These are phyloP conservation scores for Leccinum olivaceopallidum DNA, from an alignment of 768 basidiomycete species.

Conservation along the genomic window DNA sequence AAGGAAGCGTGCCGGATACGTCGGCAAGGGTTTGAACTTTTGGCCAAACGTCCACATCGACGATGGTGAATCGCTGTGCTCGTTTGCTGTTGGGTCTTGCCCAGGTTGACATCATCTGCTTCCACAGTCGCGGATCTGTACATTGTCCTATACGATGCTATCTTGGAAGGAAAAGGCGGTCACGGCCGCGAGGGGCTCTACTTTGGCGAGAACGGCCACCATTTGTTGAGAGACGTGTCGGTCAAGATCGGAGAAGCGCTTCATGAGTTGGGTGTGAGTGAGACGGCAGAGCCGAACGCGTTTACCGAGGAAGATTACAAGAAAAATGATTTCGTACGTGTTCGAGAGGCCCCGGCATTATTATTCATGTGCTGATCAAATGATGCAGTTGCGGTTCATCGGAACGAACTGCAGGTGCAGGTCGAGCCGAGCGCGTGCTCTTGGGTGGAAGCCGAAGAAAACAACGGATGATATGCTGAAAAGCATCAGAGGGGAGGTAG, in stretches of 20 bases:
- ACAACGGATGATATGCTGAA: slow-evolving; percentile 27
- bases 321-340: slow-evolving; percentile 8
- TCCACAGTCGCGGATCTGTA: slow-evolving; percentile 41
- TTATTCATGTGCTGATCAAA: not conserved
- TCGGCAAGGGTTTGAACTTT: slow-evolving; percentile 59
- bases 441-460: slow-evolving; percentile 36
- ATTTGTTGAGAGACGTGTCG: slow-evolving; percentile 44
- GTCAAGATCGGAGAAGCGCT: slow-evolving; percentile 41
- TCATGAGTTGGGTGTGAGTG: slow-evolving; percentile 15
- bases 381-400: slow-evolving; percentile 14
- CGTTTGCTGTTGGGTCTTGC: not conserved
- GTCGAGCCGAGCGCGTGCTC: slow-evolving; percentile 20
- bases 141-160: slow-evolving; percentile 43
- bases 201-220: slow-evolving; percentile 54
- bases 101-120: not conserved
- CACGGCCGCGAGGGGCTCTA: slow-evolving; percentile 50
- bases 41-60: slow-evolving; percentile 63
- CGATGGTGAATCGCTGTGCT: slow-evolving; percentile 33
- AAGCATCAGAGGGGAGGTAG: slow-evolving; percentile 21
- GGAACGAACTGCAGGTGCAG: slow-evolving; percentile 26
- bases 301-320: slow-evolving; percentile 37
- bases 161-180: slow-evolving; percentile 19
- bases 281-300: slow-evolving; percentile 36
- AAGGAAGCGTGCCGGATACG: slow-evolving; percentile 55
- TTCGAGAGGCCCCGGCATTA: not conserved